phyloP scores from a whole-genome alignment of 73 alveolate genomes.

The Paramecium bursaria region DNA sequence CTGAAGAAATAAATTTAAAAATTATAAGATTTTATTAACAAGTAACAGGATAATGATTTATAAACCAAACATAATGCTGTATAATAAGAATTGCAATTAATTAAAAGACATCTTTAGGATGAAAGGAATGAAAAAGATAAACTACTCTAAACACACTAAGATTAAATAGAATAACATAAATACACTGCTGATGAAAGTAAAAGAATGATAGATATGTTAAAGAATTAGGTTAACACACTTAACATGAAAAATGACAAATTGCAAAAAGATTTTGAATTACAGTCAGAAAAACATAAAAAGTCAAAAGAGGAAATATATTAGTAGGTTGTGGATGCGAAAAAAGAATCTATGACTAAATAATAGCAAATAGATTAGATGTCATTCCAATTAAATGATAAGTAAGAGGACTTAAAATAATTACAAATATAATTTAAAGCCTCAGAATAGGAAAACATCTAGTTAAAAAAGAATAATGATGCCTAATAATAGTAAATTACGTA shows the following conservation, averaged over 20 bases:
- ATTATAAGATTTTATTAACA: too few species aligned
- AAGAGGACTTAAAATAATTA: constrained; percentile 4
- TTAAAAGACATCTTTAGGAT: background rate
- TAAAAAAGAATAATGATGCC: background rate
- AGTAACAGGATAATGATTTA: too few species aligned
- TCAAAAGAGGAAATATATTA: background rate
- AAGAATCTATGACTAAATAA: background rate
- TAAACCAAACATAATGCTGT: too few species aligned
- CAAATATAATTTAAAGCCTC: background rate
- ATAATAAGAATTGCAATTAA: too few species aligned
- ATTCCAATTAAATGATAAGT: constrained; percentile 19
- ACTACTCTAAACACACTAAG: background rate
- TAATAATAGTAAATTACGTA: background rate
- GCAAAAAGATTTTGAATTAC: background rate
- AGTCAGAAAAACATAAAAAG: background rate
- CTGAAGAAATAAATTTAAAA: too few species aligned
- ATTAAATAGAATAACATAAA: background rate
- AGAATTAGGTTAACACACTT: background rate
- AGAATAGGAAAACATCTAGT: background rate
- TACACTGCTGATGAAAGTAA: background rate
- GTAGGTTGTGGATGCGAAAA: constrained; percentile 24
- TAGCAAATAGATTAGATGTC: background rate
- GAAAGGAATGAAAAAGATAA: background rate
- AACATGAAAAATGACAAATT: background rate
- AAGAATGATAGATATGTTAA: background rate